Percentiles rank a stretch among this genome's conserved stretches.
These are phyloP conservation scores for Nigrospora sphaerica DNA, from an alignment of 2,329 filamentous ascomycete species.

Conservation along the genomic window DNA sequence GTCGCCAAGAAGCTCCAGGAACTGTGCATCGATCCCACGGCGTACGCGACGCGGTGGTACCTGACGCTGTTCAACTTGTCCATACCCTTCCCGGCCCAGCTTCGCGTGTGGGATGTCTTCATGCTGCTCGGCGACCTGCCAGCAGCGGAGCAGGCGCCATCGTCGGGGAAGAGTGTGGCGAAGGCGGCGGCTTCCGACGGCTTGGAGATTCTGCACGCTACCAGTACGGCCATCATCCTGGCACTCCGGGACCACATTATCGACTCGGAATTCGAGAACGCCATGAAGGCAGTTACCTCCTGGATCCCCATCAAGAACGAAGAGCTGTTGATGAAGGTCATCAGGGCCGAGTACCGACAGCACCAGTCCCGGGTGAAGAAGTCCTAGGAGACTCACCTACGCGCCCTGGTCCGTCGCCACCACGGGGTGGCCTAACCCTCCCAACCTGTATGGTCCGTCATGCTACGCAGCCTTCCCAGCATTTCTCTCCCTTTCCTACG, in stretches of 20 bases:
- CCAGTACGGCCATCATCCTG: constrained; percentile 83
- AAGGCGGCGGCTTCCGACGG: constrained; percentile 44
- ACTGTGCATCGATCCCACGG: constrained; percentile 74
- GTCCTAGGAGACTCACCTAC: constrained; percentile 17
- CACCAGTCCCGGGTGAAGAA: constrained; percentile 40
- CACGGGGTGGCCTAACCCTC: too few species aligned
- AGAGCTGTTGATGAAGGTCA: constrained; percentile 85
- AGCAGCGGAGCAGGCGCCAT: constrained; percentile 21
- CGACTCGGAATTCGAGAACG: constrained; percentile 93
- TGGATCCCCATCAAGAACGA: constrained; percentile 94
- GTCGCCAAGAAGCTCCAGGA: constrained; percentile 73
- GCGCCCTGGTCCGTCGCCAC: constrained; percentile 2
- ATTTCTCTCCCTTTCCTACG: too few species aligned
- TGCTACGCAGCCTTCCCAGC: too few species aligned
- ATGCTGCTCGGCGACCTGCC: constrained; percentile 80
- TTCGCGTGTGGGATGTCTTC: constrained; percentile 96
- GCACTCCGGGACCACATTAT: constrained; percentile 82
- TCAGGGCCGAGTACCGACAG: constrained; percentile 77
- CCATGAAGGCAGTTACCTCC: constrained; percentile 93
- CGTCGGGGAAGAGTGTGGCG: constrained; percentile 19
- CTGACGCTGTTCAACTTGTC: constrained; percentile 96
- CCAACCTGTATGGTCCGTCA: too few species aligned
- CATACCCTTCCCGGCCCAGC: constrained; percentile 86
- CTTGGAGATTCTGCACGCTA: constrained; percentile 83
- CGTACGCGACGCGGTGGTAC: constrained; percentile 97